phyloP scores from a whole-genome alignment of 1,284 basidiomycete species.

The Somion occarium region DNA sequence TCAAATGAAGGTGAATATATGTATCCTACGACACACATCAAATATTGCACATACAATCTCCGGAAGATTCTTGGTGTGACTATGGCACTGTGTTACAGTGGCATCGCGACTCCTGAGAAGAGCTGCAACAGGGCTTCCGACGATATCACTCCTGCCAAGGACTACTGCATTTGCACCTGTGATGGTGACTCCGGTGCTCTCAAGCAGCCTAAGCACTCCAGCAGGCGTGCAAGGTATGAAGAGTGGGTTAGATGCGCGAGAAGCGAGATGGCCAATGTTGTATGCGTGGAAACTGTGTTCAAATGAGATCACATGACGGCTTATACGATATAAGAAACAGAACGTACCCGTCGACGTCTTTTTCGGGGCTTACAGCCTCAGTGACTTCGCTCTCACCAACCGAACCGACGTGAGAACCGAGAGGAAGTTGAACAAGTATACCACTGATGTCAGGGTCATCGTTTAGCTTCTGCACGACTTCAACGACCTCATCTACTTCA shows the following conservation, averaged over 20 bases:
- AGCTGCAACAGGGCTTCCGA: conserved; percentile 91
- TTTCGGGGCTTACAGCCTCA: conserved; percentile 90
- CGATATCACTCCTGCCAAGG: conserved; percentile 96
- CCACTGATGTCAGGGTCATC: conserved; percentile 82
- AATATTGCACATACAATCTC: conserved; percentile 64
- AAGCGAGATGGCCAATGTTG: conserved; percentile 95
- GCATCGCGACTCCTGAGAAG: conserved; percentile 90
- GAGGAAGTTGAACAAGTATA: conserved; percentile 95
- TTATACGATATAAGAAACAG: conserved; percentile 10
- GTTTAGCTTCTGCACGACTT: conserved; percentile 80
- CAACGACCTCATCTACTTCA: conserved; percentile 74
- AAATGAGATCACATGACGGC: conserved; percentile 7
- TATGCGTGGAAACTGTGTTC: conserved; percentile 88
- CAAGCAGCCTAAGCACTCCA: conserved; percentile 87
- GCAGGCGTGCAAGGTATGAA: conserved; percentile 97
- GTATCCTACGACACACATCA: too few relatives aligned
- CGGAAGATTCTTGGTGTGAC: conserved; percentile 79
- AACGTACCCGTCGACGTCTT: conserved; percentile 93
- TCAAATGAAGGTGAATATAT: background rate
- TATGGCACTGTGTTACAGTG: conserved; percentile 98
- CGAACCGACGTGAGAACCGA: conserved; percentile 79
- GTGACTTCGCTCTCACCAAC: conserved; percentile 90
- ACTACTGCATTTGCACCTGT: conserved; percentile 85
- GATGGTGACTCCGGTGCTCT: conserved; percentile 75
- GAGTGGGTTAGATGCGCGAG: conserved; percentile 85